Base-by-base conservation (phyloP, 805 yeast species). In the Brettanomyces naardenensis region DNA sequence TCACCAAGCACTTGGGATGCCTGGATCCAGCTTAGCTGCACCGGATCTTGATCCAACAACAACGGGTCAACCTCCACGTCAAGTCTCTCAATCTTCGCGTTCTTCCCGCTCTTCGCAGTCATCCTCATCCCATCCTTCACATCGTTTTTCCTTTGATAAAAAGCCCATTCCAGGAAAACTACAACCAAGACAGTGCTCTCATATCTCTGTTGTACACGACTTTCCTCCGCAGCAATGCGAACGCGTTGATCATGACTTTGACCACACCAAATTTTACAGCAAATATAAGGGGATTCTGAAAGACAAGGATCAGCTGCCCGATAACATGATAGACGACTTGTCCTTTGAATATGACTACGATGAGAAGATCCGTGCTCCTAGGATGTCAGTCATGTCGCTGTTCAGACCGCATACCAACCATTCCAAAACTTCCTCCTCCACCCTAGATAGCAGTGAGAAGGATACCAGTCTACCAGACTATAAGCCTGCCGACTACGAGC, bases 351-450 rank as follows among this genome's bases (percentile, higher is more conserved):
- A 66, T 42, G 65, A 72, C 49, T 72, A 71, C 44, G 73, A 72
- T 45, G 75, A 72, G 42, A 72, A 71, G 46, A 73, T 73, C 35
- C 52, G 78, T 40, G 75, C 76, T 26, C 78, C 78, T 9, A 51
- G 76, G 35, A 68, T 71, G 73, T 61, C 66, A n/a, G 38, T 53
- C 4, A 54, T 47, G 10, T 49, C 62, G 31, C 39, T 55, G 2
- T 34, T 49, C 20, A 47, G 45, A 32, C 18, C 45, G 11, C 31
- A 41, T 19, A 21, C 30, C 20, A 28, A 33, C 26, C 18, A 19
- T 2, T 20, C 32, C 21, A 23, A 25, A 18, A 7, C n/a, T 21
- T 30, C 33, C 9, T n/a, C n/a, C n/a, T n/a, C n/a, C n/a, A n/a
- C n/a, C n/a, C 22, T 11, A 6, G 36, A 23, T n/a, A 37, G 20